Base-by-base conservation (phyloP, 805 yeast species). In the Candida namnaoensis region DNA sequence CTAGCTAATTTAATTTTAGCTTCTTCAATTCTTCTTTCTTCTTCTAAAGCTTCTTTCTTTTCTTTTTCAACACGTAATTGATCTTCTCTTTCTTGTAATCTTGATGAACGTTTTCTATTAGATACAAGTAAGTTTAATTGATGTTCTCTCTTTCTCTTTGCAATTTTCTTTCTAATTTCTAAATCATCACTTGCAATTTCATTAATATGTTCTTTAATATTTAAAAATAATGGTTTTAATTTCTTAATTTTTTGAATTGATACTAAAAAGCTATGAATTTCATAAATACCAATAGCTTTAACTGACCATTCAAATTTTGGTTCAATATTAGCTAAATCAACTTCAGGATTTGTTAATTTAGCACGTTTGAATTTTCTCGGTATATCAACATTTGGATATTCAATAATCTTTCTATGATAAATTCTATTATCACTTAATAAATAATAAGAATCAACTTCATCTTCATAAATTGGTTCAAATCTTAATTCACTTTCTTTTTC, bases 1-100 rank as follows among this genome's bases (percentile, higher is more conserved):
- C 47, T 50, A 38, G 70, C 60, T 35, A 69, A 69, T 37, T 71
- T 62, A 25, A 73, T 49, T 40, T 66, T 68, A 8, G 71, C 66
- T 24, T 76, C 74, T 34, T 68, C 64, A 26, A 49, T 44, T 36
- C 41, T 45, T 38, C 50, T 44, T 14, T 42, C 41, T 23, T 43
- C 52, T 13, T 37, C 38, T 33, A 44, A 44, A n/a, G 50, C 52
- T 27, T 46, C 53, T 34, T 71, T 71, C 38, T 68, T 75, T 43
- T 72, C 66, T 38, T 68, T 68, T 43, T 66, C 69, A 28, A 64
- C 56, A 38, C 63, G 63, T 40, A 68, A 68, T 19, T 72, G 76
- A 47, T 82, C 87, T 46, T 78, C 83, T 52, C 76, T 78, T 15
- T 82, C 83, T 49, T 81, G 85, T 36, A 85, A 59, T 59, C 93